Base-by-base conservation (phyloP, 2,329 filamentous ascomycete genomes). In the Trichoderma pleuroti region DNA sequence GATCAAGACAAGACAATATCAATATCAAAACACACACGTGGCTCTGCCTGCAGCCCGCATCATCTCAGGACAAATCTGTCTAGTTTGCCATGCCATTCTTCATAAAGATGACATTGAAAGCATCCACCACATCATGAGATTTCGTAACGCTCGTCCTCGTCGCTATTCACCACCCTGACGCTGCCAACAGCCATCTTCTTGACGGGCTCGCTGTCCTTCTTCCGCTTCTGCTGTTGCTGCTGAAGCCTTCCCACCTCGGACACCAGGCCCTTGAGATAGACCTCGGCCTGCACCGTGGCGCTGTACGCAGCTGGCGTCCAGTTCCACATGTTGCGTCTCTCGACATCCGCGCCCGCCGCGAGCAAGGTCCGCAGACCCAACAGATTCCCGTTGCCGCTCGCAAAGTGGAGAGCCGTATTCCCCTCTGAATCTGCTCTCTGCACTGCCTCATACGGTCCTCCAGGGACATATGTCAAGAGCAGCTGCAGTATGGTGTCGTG, bases 401-500 rank as follows among this genome's bases (percentile, higher is more conserved):
- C 94, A 81, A 96, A 94, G 81, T 97, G 93, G 56, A 97, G 84
- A 0, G 93, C 92, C 3, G 93, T 97, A 78, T 97, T 96, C n/a
- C 93, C 93, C 71, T 91, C 87, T 1, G 85, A 76, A 76, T 97
- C 93, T 5, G 85, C 83, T 34, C 85, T 83, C 59, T 84, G 84
- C 8, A 92, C 85, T 4, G 87, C 86, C 0, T 82, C 82, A 26
- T 80, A 79, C 0, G 86, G 82, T 16, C 87, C 87, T n/a, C 81
- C 81, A 9, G 88, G 87, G 1, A 84, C 85, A 74, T 86, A 90
- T 0, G 88, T 91, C 65, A 91, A 80, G 34, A 91, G 82, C 68
- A 91, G 85, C 78, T 91, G 89, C n/a, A 91, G 79, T 7, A 86
- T 85, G 0, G 88, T 91, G 73, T 91, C 89, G 77, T 90, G 87